Evolutionary conservation across 2,329 filamentous ascomycete genomes (phyloP).

Genomic region (Zasmidium angulare): DNA sequence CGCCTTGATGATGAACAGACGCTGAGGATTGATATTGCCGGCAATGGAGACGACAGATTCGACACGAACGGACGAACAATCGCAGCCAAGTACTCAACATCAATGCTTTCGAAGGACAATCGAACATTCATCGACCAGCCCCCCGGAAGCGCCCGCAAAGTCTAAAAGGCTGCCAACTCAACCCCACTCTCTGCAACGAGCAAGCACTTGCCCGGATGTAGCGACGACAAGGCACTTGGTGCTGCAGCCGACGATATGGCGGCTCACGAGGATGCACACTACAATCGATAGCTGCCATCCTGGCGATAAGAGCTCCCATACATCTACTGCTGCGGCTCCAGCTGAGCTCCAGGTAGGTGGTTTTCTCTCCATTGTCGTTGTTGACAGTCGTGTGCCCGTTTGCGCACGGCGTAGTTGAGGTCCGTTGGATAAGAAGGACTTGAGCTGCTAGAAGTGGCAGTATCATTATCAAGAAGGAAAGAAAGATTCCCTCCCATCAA

Average conservation of each 20-base stretch:
- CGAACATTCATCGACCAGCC: background rate
- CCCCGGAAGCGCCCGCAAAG: background rate
- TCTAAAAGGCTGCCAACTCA: background rate
- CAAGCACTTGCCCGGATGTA: background rate
- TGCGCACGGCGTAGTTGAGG: background rate
- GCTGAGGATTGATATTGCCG: too few relatives aligned
- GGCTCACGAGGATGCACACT: background rate
- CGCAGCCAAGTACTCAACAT: background rate
- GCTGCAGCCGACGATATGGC: background rate
- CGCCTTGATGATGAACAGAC: background rate
- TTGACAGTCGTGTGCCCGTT: background rate
- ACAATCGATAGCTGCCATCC: background rate
- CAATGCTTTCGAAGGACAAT: background rate
- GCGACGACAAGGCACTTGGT: background rate
- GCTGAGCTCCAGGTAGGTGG: constrained; percentile 12
- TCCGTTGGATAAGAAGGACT: too few relatives aligned
- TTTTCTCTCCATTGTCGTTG: constrained; percentile 1
- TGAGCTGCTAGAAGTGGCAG: too few relatives aligned
- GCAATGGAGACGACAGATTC: too few relatives aligned
- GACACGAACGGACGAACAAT: background rate
- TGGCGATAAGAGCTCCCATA: constrained; percentile 22
- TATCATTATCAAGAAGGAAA: background rate
- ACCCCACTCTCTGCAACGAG: background rate
- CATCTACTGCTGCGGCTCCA: background rate
- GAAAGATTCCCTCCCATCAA: constrained; percentile 3